phyloP scores from a whole-genome alignment of 164 flowering plant genomes.

The Kingdonia uniflora region DNA sequence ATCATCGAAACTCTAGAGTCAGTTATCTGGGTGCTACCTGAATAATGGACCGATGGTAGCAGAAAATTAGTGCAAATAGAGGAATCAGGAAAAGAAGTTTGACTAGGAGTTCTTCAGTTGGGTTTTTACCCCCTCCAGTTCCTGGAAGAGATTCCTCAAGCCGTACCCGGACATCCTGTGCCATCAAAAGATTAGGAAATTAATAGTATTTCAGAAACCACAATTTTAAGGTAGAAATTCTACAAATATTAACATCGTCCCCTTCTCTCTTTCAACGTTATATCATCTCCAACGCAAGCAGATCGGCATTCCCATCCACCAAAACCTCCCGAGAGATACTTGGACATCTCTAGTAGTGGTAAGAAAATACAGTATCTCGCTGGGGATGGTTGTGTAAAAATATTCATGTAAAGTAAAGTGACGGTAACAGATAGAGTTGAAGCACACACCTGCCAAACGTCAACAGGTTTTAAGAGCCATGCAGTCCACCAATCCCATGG shows the following conservation, averaged over 20 bases:
- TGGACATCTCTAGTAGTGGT: too few species aligned
- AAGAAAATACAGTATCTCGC: too few species aligned
- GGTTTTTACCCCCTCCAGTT: conserved; percentile 81
- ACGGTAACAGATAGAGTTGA: neutral
- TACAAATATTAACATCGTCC: too few species aligned
- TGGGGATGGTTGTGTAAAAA: too few species aligned
- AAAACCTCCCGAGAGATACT: too few species aligned
- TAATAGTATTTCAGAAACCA: neutral
- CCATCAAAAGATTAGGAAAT: conserved; percentile 14
- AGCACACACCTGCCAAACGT: conserved; percentile 83
- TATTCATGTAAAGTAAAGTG: too few species aligned
- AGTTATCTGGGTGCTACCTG: conserved; percentile 30
- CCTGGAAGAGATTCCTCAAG: conserved; percentile 89
- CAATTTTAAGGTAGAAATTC: too few species aligned
- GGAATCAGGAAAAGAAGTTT: conserved; percentile 69
- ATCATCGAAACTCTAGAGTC: too few species aligned
- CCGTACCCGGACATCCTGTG: conserved; percentile 66
- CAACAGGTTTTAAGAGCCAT: conserved; percentile 97
- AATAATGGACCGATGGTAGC: conserved; percentile 47
- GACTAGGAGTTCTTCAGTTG: conserved; percentile 49
- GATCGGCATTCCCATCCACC: too few species aligned
- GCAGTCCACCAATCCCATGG: conserved; percentile 99
- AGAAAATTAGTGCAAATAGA: conserved; percentile 32
- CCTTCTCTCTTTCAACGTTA: too few species aligned
- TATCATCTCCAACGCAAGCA: too few species aligned